These are phyloP conservation scores for Apiosordaria backusii DNA, from an alignment of 495 filamentous ascomycete species.

Conservation along the genomic window DNA sequence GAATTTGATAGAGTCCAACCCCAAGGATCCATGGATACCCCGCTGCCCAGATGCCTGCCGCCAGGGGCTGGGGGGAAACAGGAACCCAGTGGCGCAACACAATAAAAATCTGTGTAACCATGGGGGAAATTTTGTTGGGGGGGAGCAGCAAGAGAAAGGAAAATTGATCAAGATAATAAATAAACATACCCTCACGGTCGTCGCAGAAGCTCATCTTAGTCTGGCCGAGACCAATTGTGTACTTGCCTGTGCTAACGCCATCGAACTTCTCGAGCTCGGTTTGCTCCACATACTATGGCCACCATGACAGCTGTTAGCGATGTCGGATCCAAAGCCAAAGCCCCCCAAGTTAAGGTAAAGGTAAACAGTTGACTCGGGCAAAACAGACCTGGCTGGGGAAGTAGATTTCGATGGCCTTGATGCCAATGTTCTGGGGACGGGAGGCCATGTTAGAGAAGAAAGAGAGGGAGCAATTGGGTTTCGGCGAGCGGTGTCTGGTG, in stretches of 20 bases:
- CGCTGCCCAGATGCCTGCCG: constrained; percentile 7
- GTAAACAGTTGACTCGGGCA: not conserved
- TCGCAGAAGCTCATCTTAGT: constrained; percentile 99
- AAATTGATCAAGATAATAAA: constrained; percentile 11
- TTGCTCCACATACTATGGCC: constrained; percentile 89
- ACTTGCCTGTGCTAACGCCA: constrained; percentile 90
- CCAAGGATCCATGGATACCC: constrained; percentile 10
- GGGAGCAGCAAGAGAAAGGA: not conserved
- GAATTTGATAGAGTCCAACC: constrained; percentile 13
- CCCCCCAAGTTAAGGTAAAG: not conserved
- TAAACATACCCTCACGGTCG: constrained; percentile 86
- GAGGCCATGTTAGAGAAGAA: constrained; percentile 63
- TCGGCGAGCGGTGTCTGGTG: constrained; percentile 13
- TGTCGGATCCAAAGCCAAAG: constrained; percentile 15
- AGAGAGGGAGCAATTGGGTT: constrained; percentile 27
- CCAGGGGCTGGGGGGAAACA: constrained; percentile 9
- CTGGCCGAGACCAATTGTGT: constrained; percentile 98
- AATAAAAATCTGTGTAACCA: not conserved
- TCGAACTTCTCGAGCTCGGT: constrained; percentile 95
- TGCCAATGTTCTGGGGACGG: constrained; percentile 94
- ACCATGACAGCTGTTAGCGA: constrained; percentile 28
- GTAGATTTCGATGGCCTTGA: constrained; percentile 99
- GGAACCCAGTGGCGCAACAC: constrained; percentile 1
- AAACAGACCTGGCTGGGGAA: constrained; percentile 86
- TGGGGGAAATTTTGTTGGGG: not conserved